Percentiles rank a stretch among this genome's conserved stretches.
Evolutionary conservation across 2,329 filamentous ascomycete genomes (phyloP).

Genomic region (Aspergillus texensis): DNA sequence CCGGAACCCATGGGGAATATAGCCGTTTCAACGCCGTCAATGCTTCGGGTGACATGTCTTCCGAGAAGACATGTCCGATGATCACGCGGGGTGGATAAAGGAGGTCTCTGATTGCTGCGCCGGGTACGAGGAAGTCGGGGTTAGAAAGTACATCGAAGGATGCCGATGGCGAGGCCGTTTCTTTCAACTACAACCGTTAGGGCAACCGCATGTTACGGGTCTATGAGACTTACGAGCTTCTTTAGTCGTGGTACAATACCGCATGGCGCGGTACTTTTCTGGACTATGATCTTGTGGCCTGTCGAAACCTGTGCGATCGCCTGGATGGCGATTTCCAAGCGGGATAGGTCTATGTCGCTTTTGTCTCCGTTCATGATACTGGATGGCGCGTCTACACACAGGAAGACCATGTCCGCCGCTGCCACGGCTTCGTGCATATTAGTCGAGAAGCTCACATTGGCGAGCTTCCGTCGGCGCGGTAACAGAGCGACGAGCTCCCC

Average conservation of each 20-base stretch:
- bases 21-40: slow-evolving; percentile 19
- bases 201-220: fast-evolving
- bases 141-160: slow-evolving; percentile 26
- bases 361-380: neutral
- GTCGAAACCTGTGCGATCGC: slow-evolving; percentile 21
- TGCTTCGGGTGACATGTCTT: slow-evolving; percentile 17
- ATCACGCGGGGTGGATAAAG: slow-evolving; percentile 21
- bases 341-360: slow-evolving; percentile 6
- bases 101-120: slow-evolving; percentile 15
- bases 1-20: slow-evolving; percentile 20
- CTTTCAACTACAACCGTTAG: slow-evolving; percentile 13
- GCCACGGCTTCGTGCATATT: slow-evolving; percentile 19
- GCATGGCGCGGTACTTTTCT: slow-evolving; percentile 21
- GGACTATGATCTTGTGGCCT: slow-evolving; percentile 25
- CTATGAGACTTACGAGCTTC: slow-evolving; percentile 15
- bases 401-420: slow-evolving; percentile 23
- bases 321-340: slow-evolving; percentile 14
- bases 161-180: slow-evolving; percentile 18
- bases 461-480: slow-evolving; percentile 12
- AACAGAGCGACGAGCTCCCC: neutral
- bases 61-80: slow-evolving; percentile 23
- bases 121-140: slow-evolving; percentile 23
- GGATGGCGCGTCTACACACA: slow-evolving; percentile 15
- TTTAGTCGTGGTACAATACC: slow-evolving; percentile 20
- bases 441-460: slow-evolving; percentile 25